Evolutionary conservation across 139 green algal genomes (phyloP), one percentile per base, ranked within the genome.

Genomic region (Pycnococcus provasolii): DNA sequence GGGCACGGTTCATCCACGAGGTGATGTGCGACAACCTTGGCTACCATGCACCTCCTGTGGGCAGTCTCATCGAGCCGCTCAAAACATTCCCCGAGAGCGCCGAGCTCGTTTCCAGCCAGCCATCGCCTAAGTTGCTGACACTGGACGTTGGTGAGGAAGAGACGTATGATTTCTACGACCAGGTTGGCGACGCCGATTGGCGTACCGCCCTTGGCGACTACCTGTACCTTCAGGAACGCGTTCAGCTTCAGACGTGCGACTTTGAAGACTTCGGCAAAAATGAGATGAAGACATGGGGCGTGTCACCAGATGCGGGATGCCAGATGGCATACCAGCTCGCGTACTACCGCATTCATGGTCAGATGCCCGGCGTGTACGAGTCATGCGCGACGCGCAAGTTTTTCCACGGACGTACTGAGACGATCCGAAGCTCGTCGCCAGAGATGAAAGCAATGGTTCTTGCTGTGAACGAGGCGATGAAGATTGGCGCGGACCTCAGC

Each of bases 361-460:
- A 13, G 50, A 55, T 55, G 50, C 50, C 50, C 11, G 50, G 50
- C 50, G 50, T 55, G 50, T 55, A 55, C 50, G 50, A 55, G 50
- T 11, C 50, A 13, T 55, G 50, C 50, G 50, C 50, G 11, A 55
- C 50, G 11, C 50, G 50, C 50, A 11, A 13, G 11, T 55, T 55
- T 55, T 55, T 55, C 50, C 50, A 55, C 13, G 50, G 50, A 11
- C 50, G 50, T 55, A 55, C 50, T 13, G 50, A 55, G 50, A 55
- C 50, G 50, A 55, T 55, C 13, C 50, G 50, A 11, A 26, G 26
- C 26, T 26, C 26, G 26, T 26, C 26, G 26, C 26, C 26, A 26
- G 26, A 26, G 26, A 26, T 26, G 26, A 26, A 26, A 26, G 26
- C 26, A 26, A 26, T 26, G 26, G 26, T 26, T 26, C 26, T 26